Evolutionary conservation across 371 early-diverging fungal species (phyloP), one percentile per base, ranked within the genome.

Genomic region (Mucor lusitanicus): DNA sequence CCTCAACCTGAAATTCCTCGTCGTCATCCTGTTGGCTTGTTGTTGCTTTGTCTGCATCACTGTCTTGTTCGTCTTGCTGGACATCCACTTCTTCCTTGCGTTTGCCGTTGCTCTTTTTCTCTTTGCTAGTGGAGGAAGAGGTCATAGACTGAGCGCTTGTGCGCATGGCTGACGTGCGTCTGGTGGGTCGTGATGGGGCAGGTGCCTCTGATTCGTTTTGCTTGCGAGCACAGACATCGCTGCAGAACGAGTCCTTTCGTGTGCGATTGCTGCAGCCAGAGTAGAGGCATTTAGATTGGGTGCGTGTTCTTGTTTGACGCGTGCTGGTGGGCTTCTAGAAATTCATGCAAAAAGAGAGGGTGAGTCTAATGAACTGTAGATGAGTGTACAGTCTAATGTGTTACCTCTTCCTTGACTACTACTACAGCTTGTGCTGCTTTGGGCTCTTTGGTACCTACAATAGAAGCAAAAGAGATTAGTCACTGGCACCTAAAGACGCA

Each of bases 161-260:
- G 2, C 48, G 25, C 44, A 39, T 32, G 19, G 30, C 11, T 6
- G 46, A 44, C 17, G 33, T 25, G n/a, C 39, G 33, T 19, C 54
- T 30, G 27, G 39, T 27, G 5, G 60, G 23, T 15, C 23, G 58
- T 12, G 19, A 33, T n/a, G 30, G 30, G 17, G 17, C n/a, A 27
- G 8, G 33, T 12, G 46, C 21, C 17, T 50, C 7, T 23, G 28
- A 1, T 40, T 59, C 66, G 15, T 60, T 53, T n/a, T 66, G 59
- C 27, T 65, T 62, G 53, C 65, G 59, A 17, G 79, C 82, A 60
- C 82, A 82, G 4, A 75, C 72, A 76, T 82, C 79, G 44, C 82
- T 82, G 33, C 82, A 82, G 25, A 77, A 82, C 2, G 79, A 79
- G 66, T 82, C 79, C 0, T 68, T 71, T 8, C 76, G 74, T 3